Percentiles rank a stretch among this genome's conserved stretches.
Evolutionary conservation across 495 filamentous ascomycete genomes (phyloP).

Genomic region (Penicillium crystallinum): DNA sequence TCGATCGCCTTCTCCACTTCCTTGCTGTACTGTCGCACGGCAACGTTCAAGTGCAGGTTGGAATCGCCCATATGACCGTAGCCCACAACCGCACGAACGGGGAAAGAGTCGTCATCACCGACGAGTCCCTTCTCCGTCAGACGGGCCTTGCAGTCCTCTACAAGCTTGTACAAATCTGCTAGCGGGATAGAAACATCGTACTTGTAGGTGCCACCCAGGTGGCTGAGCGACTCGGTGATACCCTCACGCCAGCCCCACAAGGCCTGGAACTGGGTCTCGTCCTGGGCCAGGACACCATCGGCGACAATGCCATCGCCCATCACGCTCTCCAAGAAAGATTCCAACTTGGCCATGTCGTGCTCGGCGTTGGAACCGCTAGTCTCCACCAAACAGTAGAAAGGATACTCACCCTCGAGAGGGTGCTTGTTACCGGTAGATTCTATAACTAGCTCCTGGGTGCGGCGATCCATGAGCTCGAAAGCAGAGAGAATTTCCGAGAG

Average conservation of each 20-base stretch:
- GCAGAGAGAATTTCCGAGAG: constrained; percentile 93
- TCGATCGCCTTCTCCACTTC: constrained; percentile 84
- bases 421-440: constrained; percentile 67
- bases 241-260: constrained; percentile 94
- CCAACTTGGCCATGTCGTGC: constrained; percentile 84
- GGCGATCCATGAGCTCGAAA: constrained; percentile 93
- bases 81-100: constrained; percentile 84
- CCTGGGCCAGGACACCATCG: constrained; percentile 86
- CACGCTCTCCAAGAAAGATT: constrained; percentile 80
- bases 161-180: constrained; percentile 77
- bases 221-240: constrained; percentile 79
- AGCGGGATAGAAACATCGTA: constrained; percentile 96
- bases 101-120: constrained; percentile 68
- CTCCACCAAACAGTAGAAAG: constrained; percentile 95
- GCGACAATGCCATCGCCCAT: constrained; percentile 77
- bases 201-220: constrained; percentile 95
- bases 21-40: constrained; percentile 76
- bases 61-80: constrained; percentile 98
- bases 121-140: constrained; percentile 69
- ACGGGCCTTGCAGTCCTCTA: constrained; percentile 71
- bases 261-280: constrained; percentile 79
- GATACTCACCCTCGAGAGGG: constrained; percentile 75
- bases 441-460: constrained; percentile 69
- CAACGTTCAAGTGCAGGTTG: constrained; percentile 89
- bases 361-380: constrained; percentile 92